These are phyloP conservation scores for Cordyceps pruinosa DNA, from an alignment of 2,329 filamentous ascomycete species.

Conservation along the genomic window DNA sequence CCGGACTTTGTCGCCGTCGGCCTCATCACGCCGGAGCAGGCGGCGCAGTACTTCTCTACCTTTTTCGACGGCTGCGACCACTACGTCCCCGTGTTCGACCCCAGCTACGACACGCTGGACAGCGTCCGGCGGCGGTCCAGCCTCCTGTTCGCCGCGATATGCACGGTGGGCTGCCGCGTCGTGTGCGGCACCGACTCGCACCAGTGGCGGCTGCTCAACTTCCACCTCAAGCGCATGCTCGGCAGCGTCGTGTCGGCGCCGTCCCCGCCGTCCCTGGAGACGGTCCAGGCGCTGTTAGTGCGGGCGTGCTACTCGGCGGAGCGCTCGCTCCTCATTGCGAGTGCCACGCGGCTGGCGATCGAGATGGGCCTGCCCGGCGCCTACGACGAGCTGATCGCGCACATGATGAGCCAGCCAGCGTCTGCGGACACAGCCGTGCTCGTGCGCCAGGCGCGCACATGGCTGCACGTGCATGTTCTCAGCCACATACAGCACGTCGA, in stretches of 20 bases:
- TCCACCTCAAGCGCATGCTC: conserved; percentile 37
- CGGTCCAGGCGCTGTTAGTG: conserved; percentile 44
- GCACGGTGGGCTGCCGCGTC: conserved; percentile 44
- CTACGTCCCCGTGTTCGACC: conserved; percentile 23
- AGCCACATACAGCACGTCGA: conserved; percentile 43
- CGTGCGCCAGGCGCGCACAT: conserved; percentile 39
- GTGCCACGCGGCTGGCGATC: conserved; percentile 44
- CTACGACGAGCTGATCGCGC: conserved; percentile 31
- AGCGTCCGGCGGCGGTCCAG: conserved; percentile 39
- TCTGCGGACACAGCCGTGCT: conserved; percentile 18
- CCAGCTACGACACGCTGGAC: conserved; percentile 34
- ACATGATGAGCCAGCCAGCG: background rate
- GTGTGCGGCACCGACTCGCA: conserved; percentile 31
- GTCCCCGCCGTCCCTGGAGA: conserved; percentile 34
- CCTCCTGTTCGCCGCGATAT: conserved; percentile 45
- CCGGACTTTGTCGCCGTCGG: conserved; percentile 19
- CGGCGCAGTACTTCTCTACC: conserved; percentile 17
- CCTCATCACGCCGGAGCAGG: conserved; percentile 19
- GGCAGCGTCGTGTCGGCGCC: conserved; percentile 27
- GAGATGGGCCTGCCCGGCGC: conserved; percentile 39
- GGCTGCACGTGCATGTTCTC: conserved; percentile 46
- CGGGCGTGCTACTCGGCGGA: conserved; percentile 47
- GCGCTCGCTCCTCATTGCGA: conserved; percentile 41
- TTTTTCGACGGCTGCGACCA: conserved; percentile 24
- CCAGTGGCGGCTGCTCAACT: conserved; percentile 35